Conservation (phyloP, 768 basidiomycete genomes). For the Candolleomyces eurysporus region DNA sequence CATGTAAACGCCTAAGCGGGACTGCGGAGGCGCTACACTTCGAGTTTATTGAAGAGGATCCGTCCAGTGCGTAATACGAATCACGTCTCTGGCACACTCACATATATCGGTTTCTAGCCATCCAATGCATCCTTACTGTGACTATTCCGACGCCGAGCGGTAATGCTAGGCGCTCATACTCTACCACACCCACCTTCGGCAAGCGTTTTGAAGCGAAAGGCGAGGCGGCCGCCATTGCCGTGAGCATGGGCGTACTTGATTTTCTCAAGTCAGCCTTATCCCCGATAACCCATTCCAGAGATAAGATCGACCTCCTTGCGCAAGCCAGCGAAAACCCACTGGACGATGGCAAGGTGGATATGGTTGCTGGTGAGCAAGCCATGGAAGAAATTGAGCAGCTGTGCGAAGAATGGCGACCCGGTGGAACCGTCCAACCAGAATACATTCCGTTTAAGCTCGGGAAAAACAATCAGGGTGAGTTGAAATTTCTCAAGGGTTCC, state of each 20-base stretch:
- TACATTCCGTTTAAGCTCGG: constrained; percentile 53
- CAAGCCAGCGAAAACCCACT: constrained; percentile 24
- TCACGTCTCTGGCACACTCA: not conserved
- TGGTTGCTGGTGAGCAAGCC: constrained; percentile 20
- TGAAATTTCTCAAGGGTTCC: not conserved
- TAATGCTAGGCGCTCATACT: constrained; percentile 47
- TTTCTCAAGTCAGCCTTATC: constrained; percentile 28
- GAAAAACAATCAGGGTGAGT: constrained; percentile 44
- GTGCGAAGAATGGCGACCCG: constrained; percentile 54
- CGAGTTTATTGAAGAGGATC: constrained; percentile 43
- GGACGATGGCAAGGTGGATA: constrained; percentile 15
- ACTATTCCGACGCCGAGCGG: constrained; percentile 44
- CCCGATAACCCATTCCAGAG: not conserved
- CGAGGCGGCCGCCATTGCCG: constrained; percentile 50
- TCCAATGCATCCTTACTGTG: constrained; percentile 62
- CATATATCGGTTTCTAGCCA: constrained; percentile 34
- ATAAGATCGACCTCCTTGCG: constrained; percentile 29
- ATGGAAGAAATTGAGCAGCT: constrained; percentile 46
- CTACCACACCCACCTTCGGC: constrained; percentile 41
- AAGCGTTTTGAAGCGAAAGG: constrained; percentile 54
- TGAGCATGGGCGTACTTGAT: constrained; percentile 59
- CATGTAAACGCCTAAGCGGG: constrained; percentile 43
- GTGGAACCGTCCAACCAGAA: constrained; percentile 38
- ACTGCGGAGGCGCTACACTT: constrained; percentile 40
- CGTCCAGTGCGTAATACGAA: constrained; percentile 19